These are phyloP conservation scores for Bryoglossum gracile DNA, from an alignment of 495 filamentous ascomycete species.

Conservation along the genomic window DNA sequence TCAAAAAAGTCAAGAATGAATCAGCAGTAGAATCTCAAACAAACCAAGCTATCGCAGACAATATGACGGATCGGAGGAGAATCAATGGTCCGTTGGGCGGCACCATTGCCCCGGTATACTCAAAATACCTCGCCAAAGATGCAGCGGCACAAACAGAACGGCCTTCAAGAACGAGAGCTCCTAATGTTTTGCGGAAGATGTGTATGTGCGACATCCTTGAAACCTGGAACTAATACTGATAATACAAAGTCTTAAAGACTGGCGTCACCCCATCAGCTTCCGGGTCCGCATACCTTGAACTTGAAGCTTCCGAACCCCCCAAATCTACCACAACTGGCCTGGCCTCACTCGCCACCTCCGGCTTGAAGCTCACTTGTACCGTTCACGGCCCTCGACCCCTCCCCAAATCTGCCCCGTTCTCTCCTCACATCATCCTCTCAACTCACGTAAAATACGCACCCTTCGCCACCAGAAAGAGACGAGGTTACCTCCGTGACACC, in stretches of 20 bases:
- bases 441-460: constrained; percentile 94
- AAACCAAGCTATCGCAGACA: background rate
- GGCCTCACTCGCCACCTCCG: constrained; percentile 40
- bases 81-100: constrained; percentile 80
- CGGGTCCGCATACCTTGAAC: constrained; percentile 90
- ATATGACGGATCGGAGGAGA: constrained; percentile 80
- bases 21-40: background rate
- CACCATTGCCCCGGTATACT: constrained; percentile 60
- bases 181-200: constrained; percentile 69
- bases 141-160: constrained; percentile 28
- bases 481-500: constrained; percentile 80
- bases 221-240: constrained; percentile 10
- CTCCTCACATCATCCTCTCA: constrained; percentile 80
- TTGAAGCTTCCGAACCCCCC: constrained; percentile 50
- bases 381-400: constrained; percentile 91
- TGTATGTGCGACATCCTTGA: constrained; percentile 50
- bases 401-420: constrained; percentile 81
- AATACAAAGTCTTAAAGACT: constrained; percentile 69
- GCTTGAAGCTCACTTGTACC: constrained; percentile 82
- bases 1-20: constrained; percentile 1
- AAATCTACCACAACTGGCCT: constrained; percentile 42
- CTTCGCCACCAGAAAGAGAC: constrained; percentile 74
- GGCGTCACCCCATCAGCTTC: constrained; percentile 88
- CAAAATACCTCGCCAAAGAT: constrained; percentile 31
- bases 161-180: constrained; percentile 43